Base-by-base conservation (phyloP, 257 asterid genomes). In the Eucommia ulmoides region DNA sequence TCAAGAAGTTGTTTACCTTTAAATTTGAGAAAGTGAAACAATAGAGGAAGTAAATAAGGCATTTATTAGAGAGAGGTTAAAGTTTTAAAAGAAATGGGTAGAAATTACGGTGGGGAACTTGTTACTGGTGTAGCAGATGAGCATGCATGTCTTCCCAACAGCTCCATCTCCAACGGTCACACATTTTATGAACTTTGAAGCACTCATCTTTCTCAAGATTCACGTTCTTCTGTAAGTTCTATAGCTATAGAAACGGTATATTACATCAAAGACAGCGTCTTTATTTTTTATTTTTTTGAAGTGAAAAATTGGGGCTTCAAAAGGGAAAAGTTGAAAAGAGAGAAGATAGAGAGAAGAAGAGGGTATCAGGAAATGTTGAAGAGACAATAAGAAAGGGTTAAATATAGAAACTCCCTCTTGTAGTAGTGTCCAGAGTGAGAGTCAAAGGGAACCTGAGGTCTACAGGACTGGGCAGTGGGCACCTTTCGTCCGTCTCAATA, bases 121-220 rank as follows among this genome's bases (percentile, higher is more conserved):
- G n/a, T n/a, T n/a, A n/a, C n/a, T n/a, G n/a, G n/a, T n/a, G n/a
- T n/a, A n/a, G n/a, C n/a, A n/a, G n/a, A n/a, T n/a, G n/a, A n/a
- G n/a, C n/a, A n/a, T n/a, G n/a, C n/a, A n/a, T n/a, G n/a, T n/a
- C n/a, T n/a, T 35, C 44, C 44, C 44, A 35, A 35, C 44, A 35
- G 44, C 44, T 35, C 44, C 44, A 35, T 35, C 44, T 35, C 44
- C 44, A 35, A 35, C 44, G 11, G 44, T 35, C 9, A 35, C 44
- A 9, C 44, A 35, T 35, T 35, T 35, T 15, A 35, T 35, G 44
- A 35, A 35, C 44, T 35, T 35, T 35, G 44, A 35, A 35, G 44
- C 44, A 35, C 44, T 35, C 44, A 35, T 35, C 15, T 35, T 35
- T 17, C 16, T 17, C 6, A 35, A 35, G n/a, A 10, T 35, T 35